These are phyloP conservation scores for Peronospora belbahrii DNA, from an alignment of 352 stramenopile species.

Conservation along the genomic window DNA sequence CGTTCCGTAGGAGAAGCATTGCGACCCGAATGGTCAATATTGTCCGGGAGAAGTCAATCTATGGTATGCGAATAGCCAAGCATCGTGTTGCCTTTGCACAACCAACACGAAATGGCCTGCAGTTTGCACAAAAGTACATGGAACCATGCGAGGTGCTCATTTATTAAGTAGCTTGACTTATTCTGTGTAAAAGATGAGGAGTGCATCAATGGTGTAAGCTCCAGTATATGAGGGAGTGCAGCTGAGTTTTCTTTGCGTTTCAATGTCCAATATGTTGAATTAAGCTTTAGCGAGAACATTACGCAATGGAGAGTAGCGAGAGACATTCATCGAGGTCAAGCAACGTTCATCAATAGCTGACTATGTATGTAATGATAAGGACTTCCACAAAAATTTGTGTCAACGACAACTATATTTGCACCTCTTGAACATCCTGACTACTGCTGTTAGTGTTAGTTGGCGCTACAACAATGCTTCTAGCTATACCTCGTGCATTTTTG, in stretches of 20 bases:
- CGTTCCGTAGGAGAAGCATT: constrained; percentile 39
- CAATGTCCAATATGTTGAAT: neutral
- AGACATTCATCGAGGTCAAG: too few species aligned
- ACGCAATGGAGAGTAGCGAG: neutral
- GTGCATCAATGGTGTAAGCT: neutral
- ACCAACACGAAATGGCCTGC: constrained; percentile 53
- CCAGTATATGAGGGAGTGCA: neutral
- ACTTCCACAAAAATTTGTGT: neutral
- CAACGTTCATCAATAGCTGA: too few species aligned
- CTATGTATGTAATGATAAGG: too few species aligned
- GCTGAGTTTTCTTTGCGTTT: neutral
- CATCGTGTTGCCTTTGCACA: constrained; percentile 59
- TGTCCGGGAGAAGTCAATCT: constrained; percentile 61
- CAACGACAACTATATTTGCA: too few species aligned
- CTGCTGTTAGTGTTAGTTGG: neutral
- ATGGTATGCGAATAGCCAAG: constrained; percentile 51
- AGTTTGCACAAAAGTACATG: constrained; percentile 55
- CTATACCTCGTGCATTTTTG: too few species aligned
- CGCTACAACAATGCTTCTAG: neutral
- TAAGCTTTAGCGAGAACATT: neutral
- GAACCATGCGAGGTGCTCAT: constrained; percentile 40
- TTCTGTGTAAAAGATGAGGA: neutral
- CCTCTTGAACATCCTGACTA: neutral
- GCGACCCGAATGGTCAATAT: constrained; percentile 54
- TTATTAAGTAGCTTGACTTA: too few species aligned